phyloP scores from a whole-genome alignment of 345 rosid species.

The Syzygium jambos region DNA sequence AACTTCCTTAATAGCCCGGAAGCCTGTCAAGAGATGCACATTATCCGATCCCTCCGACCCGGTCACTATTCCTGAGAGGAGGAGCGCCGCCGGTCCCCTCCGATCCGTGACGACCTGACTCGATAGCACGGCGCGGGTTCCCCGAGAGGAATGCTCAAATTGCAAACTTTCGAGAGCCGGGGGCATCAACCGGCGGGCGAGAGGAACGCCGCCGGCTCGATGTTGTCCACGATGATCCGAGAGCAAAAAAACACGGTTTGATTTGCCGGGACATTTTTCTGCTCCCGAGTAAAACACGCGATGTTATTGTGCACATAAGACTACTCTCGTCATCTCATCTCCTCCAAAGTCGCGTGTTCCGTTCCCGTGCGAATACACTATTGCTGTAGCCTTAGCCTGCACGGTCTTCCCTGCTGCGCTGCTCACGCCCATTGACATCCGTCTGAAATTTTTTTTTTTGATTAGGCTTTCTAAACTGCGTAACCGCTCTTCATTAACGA shows the following conservation, averaged over 20 bases:
- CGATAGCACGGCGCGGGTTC: background rate
- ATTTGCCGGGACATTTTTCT: background rate
- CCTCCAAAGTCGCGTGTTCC: rapidly evolving
- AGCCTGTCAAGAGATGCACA: background rate
- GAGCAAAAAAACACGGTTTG: background rate
- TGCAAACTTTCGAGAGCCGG: background rate
- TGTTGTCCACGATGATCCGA: background rate
- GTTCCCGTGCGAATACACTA: background rate
- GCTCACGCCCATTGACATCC: background rate
- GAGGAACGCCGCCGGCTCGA: background rate
- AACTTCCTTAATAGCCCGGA: background rate
- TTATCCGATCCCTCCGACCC: rapidly evolving
- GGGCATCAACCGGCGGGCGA: background rate
- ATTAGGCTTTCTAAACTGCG: background rate
- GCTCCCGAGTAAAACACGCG: background rate
- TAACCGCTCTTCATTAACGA: background rate
- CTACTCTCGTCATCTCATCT: background rate
- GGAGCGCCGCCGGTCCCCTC: background rate
- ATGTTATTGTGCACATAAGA: background rate
- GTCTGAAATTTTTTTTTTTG: background rate
- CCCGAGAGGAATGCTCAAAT: background rate
- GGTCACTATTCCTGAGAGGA: background rate
- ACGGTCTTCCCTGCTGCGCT: background rate
- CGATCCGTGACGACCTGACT: background rate
- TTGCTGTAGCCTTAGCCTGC: too few relatives aligned